Conservation (phyloP, 495 filamentous ascomycete species). For the Clavariopsis aquatica region DNA sequence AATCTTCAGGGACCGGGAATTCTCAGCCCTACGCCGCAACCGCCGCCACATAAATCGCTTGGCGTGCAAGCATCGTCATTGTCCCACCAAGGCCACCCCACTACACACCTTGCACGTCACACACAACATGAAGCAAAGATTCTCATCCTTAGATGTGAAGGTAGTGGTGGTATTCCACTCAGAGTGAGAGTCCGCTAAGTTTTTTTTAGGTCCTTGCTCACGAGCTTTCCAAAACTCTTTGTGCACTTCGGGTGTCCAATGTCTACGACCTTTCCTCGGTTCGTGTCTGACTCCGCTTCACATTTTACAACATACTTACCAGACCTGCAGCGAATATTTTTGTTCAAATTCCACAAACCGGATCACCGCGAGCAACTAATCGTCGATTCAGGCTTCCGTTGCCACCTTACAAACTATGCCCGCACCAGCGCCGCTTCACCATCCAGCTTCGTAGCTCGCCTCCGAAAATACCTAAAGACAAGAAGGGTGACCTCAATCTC, state of each 20-base stretch:
- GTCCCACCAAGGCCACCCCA: slow-evolving; percentile 2
- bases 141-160: slow-evolving; percentile 90
- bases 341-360: slow-evolving; percentile 88
- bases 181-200: slow-evolving; percentile 30
- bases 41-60: slow-evolving; percentile 7
- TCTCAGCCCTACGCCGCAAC: slow-evolving; percentile 23
- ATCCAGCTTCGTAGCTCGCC: slow-evolving; percentile 74
- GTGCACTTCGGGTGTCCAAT: slow-evolving; percentile 80
- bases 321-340: slow-evolving; percentile 71
- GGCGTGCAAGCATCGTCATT: slow-evolving; percentile 22
- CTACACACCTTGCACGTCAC: neutral
- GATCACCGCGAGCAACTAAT: slow-evolving; percentile 82
- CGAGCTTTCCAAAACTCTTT: slow-evolving; percentile 76
- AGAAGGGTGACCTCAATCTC: slow-evolving; percentile 75
- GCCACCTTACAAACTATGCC: slow-evolving; percentile 86
- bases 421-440: slow-evolving; percentile 81
- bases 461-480: slow-evolving; percentile 87
- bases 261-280: slow-evolving; percentile 92
- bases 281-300: slow-evolving; percentile 11
- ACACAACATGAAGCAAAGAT: slow-evolving; percentile 91
- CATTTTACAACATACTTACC: slow-evolving; percentile 11
- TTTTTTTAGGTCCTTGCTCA: slow-evolving; percentile 76
- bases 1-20: neutral
- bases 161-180: slow-evolving; percentile 46
- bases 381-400: slow-evolving; percentile 93